Evolutionary conservation across 176 grass and related monocot species (phyloP).

Genomic region (Zoysia japonica): DNA sequence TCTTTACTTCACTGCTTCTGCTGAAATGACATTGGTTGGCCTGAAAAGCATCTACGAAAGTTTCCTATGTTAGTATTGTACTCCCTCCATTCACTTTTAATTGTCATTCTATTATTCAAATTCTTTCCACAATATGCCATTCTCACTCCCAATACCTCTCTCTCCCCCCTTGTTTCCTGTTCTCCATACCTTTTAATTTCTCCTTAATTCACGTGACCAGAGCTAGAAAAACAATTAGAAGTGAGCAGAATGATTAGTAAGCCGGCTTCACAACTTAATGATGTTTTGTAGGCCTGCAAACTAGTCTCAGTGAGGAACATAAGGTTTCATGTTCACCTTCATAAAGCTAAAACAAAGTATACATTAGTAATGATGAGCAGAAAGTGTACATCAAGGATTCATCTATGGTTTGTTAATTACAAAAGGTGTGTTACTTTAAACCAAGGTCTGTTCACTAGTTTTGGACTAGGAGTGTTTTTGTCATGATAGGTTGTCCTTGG

Average conservation of each 20-base stretch:
- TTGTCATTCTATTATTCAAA: too few species aligned
- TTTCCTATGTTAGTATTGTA: conserved; percentile 14
- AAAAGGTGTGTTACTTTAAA: conserved; percentile 49
- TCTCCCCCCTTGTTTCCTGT: too few species aligned
- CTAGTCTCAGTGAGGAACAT: conserved; percentile 21
- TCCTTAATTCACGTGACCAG: too few species aligned
- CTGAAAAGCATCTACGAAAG: conserved; percentile 41
- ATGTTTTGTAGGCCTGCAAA: conserved; percentile 24
- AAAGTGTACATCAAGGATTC: conserved; percentile 27
- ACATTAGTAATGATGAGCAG: background rate
- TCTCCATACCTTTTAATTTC: too few species aligned
- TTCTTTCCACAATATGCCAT: too few species aligned
- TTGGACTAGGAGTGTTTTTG: conserved; percentile 12
- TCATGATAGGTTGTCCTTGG: conserved; percentile 6
- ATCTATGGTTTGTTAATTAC: conserved; percentile 31
- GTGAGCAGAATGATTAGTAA: too few species aligned
- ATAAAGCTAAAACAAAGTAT: conserved; percentile 38
- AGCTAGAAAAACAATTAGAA: too few species aligned
- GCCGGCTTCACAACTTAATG: conserved; percentile 32
- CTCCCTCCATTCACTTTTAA: too few species aligned
- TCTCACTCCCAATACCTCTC: too few species aligned
- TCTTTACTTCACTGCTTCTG: conserved; percentile 14
- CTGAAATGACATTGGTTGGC: conserved; percentile 36
- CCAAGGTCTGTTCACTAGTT: conserved; percentile 7
- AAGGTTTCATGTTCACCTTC: conserved; percentile 8